These are phyloP conservation scores for Marasmius sp. DNA, from an alignment of 1,284 basidiomycete genomes.

Conservation along the genomic window DNA sequence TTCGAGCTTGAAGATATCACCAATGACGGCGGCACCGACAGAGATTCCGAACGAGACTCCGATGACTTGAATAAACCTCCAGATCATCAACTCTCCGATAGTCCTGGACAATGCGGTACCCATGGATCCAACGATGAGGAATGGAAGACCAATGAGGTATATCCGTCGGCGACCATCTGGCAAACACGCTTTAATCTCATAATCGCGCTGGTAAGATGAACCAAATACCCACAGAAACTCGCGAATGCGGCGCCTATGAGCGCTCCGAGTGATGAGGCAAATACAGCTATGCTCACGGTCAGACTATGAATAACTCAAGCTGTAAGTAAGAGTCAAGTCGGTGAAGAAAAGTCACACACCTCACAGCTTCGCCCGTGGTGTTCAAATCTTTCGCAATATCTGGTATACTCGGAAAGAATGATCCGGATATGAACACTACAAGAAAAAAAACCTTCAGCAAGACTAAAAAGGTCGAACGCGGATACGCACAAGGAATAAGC, in stretches of 20 bases:
- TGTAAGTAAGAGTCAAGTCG: not conserved
- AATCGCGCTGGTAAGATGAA: not conserved
- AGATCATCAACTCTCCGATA: slow-evolving; percentile 54
- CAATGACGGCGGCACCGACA: slow-evolving; percentile 62
- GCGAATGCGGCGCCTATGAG: slow-evolving; percentile 55
- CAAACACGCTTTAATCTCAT: not conserved
- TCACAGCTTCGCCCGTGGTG: slow-evolving; percentile 54
- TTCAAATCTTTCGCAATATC: slow-evolving; percentile 61
- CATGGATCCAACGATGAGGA: slow-evolving; percentile 58
- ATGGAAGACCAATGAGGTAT: slow-evolving; percentile 60
- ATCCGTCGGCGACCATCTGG: slow-evolving; percentile 63
- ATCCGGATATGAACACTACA: slow-evolving; percentile 66
- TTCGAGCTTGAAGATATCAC: slow-evolving; percentile 62
- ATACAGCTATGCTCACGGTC: slow-evolving; percentile 45
- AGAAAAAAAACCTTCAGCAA: not conserved
- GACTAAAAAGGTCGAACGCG: not conserved
- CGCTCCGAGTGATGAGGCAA: slow-evolving; percentile 38
- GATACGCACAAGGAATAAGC: not conserved
- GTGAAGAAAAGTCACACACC: slow-evolving; percentile 27
- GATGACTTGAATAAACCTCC: slow-evolving; percentile 63
- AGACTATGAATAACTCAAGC: slow-evolving; percentile 16
- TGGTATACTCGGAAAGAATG: slow-evolving; percentile 70
- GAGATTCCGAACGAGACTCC: slow-evolving; percentile 54
- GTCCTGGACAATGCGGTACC: slow-evolving; percentile 52
- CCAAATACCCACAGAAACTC: slow-evolving; percentile 42